A percentile compares a stretch with the other conserved stretches of the same genome.
phyloP scores from a whole-genome alignment of 257 asterid species.

The Fraxinus quadrangulata region DNA sequence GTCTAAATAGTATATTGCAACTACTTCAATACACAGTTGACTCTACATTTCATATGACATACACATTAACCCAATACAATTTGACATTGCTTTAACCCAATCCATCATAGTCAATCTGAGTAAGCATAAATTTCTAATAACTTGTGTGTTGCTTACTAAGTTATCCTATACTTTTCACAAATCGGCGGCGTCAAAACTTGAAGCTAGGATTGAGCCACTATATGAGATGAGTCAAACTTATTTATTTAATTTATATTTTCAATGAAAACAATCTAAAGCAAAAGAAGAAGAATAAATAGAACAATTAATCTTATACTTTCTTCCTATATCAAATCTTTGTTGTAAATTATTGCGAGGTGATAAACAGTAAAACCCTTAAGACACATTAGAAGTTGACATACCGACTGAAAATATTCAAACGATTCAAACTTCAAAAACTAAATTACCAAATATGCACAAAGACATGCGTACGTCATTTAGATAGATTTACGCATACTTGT shows the following conservation, averaged over 20 bases:
- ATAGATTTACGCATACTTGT: background rate
- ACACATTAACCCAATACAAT: background rate
- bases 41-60: background rate
- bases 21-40: conserved; percentile 9
- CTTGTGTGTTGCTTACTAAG: too few relatives aligned
- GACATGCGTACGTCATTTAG: too few relatives aligned
- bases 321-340: background rate
- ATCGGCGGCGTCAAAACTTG: too few relatives aligned
- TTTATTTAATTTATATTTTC: too few relatives aligned
- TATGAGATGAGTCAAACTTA: too few relatives aligned
- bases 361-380: conserved; percentile 13
- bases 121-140: background rate
- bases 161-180: too few relatives aligned
- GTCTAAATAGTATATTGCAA: conserved; percentile 8
- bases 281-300: too few relatives aligned
- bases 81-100: background rate
- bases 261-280: too few relatives aligned
- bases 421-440: too few relatives aligned
- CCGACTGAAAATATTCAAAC: too few relatives aligned
- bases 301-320: background rate
- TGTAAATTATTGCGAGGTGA: background rate
- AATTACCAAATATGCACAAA: too few relatives aligned
- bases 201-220: too few relatives aligned
- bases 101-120: background rate
- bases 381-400: conserved; percentile 27